Conservation (phyloP, 1,284 basidiomycete species). For the Cutaneotrichosporon dermatis region DNA sequence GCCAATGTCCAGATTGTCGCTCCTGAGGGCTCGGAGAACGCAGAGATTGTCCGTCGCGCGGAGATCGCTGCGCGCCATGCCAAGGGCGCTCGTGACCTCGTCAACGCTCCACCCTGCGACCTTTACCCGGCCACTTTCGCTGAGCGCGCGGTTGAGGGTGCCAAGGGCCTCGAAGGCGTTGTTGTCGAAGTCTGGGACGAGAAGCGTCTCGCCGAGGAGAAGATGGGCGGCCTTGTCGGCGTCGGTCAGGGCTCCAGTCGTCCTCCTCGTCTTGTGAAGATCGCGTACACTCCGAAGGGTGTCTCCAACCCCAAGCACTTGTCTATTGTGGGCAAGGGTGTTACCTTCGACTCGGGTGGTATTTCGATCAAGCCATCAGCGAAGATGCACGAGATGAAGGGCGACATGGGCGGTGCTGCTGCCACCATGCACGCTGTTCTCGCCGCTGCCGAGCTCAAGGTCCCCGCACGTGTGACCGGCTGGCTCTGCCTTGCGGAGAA, state of each 20-base stretch:
- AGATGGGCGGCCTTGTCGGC: conserved; percentile 12
- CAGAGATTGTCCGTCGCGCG: conserved; percentile 8
- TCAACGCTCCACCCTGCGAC: conserved; percentile 14
- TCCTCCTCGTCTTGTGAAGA: conserved; percentile 16
- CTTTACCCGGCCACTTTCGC: conserved; percentile 15
- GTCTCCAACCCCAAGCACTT: conserved; percentile 12
- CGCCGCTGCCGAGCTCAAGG: conserved; percentile 16
- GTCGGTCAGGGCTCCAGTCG: conserved; percentile 15
- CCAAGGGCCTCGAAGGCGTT: conserved; percentile 8
- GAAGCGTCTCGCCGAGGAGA: conserved; percentile 10
- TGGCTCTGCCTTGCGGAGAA: conserved; percentile 21
- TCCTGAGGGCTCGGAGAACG: neutral
- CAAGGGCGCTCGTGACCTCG: conserved; percentile 17
- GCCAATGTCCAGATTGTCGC: conserved; percentile 9
- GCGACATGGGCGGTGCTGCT: conserved; percentile 21
- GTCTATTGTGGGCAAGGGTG: conserved; percentile 19
- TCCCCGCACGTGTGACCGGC: conserved; percentile 14
- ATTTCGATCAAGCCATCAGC: conserved; percentile 17
- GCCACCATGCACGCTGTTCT: conserved; percentile 17
- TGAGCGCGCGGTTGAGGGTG: conserved; percentile 8
- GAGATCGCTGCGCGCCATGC: conserved; percentile 14
- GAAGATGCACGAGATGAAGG: conserved; percentile 22
- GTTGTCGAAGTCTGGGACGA: conserved; percentile 18
- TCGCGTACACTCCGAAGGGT: conserved; percentile 13
- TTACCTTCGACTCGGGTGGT: conserved; percentile 21